Evolutionary conservation across 2,329 filamentous ascomycete species (phyloP).

Genomic region (Aspergillus terreus): DNA sequence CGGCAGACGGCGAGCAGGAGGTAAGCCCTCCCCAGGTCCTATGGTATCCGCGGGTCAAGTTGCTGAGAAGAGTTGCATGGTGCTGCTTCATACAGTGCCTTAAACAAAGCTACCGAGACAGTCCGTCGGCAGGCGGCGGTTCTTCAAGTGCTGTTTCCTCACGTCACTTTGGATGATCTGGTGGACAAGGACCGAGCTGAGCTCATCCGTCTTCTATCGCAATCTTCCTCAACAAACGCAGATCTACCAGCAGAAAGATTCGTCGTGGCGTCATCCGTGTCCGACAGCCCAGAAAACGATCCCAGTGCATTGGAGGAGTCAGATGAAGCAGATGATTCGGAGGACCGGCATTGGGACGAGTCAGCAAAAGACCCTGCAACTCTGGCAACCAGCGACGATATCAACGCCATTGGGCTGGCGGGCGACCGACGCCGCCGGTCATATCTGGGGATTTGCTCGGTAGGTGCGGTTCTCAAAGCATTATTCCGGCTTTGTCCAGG

Average conservation of each 20-base stretch:
- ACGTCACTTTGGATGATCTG: background rate
- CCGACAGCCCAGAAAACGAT: background rate
- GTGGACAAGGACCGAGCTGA: conserved; percentile 1
- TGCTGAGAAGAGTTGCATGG: background rate
- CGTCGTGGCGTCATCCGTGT: background rate
- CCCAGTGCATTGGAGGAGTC: background rate
- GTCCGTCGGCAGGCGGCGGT: background rate
- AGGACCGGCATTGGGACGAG: conserved; percentile 8
- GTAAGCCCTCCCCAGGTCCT: background rate
- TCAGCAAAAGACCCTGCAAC: conserved; percentile 1
- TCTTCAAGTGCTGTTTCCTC: conserved; percentile 4
- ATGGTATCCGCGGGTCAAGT: background rate
- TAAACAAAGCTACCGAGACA: background rate
- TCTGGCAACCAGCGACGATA: conserved; percentile 3
- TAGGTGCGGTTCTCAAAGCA: conserved; percentile 3
- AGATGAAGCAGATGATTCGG: background rate
- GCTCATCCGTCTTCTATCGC: background rate
- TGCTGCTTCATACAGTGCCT: background rate
- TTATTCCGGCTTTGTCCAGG: conserved; percentile 1
- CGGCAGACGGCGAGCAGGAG: conserved; percentile 1
- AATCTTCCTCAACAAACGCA: background rate
- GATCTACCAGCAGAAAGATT: background rate
- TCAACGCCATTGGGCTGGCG: conserved; percentile 6
- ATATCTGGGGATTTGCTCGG: conserved; percentile 7
- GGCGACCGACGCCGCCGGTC: conserved; percentile 7